Evolutionary conservation across 352 stramenopile genomes (phyloP).

Genomic region (Globisporangium yorkense): DNA sequence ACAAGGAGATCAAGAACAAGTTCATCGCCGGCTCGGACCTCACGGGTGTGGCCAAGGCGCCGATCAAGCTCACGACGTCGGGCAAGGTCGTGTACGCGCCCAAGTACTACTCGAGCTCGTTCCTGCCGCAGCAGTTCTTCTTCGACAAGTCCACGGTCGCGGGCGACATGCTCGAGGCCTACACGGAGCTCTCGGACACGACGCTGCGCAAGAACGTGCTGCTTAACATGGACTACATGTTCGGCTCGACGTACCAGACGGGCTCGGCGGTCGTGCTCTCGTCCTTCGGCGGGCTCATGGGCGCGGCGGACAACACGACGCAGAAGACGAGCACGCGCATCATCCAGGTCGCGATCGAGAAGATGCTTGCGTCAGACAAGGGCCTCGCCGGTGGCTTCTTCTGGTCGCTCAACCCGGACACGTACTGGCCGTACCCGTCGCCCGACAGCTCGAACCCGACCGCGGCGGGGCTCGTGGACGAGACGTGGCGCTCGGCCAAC

Average conservation of each 20-base stretch:
- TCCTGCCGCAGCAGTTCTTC: constrained; percentile 55
- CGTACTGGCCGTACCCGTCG: constrained; percentile 65
- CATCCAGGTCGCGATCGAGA: constrained; percentile 46
- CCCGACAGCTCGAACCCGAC: constrained; percentile 56
- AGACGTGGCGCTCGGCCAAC: constrained; percentile 68
- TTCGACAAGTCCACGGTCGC: constrained; percentile 38
- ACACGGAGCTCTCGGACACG: constrained; percentile 47
- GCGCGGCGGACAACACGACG: constrained; percentile 41
- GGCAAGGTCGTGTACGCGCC: constrained; percentile 82
- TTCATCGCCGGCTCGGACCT: constrained; percentile 70
- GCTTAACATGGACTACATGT: constrained; percentile 81
- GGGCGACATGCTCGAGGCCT: constrained; percentile 57
- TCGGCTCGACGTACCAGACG: constrained; percentile 49
- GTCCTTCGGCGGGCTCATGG: constrained; percentile 76
- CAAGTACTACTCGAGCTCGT: constrained; percentile 72
- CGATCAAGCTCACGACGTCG: constrained; percentile 49
- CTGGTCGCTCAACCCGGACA: constrained; percentile 77
- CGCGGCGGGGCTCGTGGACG: constrained; percentile 53
- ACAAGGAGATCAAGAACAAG: constrained; percentile 51
- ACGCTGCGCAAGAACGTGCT: constrained; percentile 60
- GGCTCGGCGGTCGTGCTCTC: constrained; percentile 66
- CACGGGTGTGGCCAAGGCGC: constrained; percentile 26
- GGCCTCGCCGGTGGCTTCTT: constrained; percentile 73
- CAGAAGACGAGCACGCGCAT: constrained; percentile 73
- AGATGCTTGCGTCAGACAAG: constrained; percentile 51